Conservation (phyloP, 2,329 filamentous ascomycete genomes). For the Tolypocladium pustulatum region DNA sequence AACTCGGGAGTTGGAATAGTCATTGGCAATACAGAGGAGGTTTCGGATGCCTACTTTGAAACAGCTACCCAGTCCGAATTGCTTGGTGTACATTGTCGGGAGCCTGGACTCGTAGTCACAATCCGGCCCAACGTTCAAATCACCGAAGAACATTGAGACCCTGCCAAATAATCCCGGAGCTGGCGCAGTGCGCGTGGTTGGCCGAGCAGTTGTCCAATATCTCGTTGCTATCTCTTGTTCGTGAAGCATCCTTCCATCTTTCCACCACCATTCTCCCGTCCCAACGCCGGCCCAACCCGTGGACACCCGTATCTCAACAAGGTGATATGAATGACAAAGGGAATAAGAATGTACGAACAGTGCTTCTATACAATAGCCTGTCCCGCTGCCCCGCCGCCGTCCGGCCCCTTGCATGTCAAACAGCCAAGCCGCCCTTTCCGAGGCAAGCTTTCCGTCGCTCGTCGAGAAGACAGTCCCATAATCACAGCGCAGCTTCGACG, state of each 20-base stretch:
- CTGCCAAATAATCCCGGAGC: background rate
- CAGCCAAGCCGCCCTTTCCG: background rate
- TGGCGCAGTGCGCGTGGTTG: background rate
- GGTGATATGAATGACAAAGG: background rate
- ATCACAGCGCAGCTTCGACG: slow-evolving; percentile 13
- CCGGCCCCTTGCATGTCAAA: background rate
- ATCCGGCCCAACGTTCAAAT: background rate
- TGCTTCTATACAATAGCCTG: background rate
- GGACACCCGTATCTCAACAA: background rate
- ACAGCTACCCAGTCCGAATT: background rate
- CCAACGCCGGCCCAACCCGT: slow-evolving; percentile 1
- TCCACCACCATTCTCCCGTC: background rate
- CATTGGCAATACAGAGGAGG: background rate
- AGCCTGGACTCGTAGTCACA: too few relatives aligned
- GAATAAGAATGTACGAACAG: background rate
- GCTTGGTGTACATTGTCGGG: too few relatives aligned
- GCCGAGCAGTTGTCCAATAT: background rate
- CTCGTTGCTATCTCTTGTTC: background rate
- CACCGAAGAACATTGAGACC: background rate
- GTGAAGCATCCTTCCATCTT: background rate
- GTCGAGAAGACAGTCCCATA: background rate
- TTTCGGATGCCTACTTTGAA: background rate
- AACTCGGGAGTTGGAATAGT: background rate
- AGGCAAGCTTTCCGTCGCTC: background rate
- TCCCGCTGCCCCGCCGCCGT: background rate